A percentile compares a stretch with the other conserved stretches of the same genome.
These are phyloP conservation scores for Drosera spatulata DNA, from an alignment of 179 eudicot genomes.

Conservation along the genomic window DNA sequence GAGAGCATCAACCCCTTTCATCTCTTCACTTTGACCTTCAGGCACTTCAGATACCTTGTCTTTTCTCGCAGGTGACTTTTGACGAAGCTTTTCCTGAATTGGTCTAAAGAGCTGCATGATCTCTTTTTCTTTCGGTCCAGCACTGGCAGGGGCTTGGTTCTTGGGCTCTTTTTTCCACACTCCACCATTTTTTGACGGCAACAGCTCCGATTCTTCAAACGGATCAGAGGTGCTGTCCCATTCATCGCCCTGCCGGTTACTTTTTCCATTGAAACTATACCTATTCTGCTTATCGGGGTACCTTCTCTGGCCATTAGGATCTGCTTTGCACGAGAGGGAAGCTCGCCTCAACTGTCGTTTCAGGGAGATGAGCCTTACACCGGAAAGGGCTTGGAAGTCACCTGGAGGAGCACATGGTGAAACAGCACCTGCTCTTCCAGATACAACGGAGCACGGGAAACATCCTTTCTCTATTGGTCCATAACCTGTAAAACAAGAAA, in stretches of 20 bases:
- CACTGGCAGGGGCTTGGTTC: constrained; percentile 50
- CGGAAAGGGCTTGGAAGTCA: constrained; percentile 17
- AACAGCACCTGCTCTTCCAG: constrained; percentile 32
- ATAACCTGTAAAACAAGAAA: constrained; percentile 32
- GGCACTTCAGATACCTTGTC: constrained; percentile 51
- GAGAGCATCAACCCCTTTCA: constrained; percentile 70
- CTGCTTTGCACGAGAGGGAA: constrained; percentile 50
- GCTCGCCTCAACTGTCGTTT: constrained; percentile 26
- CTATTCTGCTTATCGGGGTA: constrained; percentile 70
- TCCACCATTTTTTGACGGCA: constrained; percentile 66
- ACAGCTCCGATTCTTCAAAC: constrained; percentile 57
- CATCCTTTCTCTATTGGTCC: constrained; percentile 48
- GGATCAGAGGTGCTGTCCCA: constrained; percentile 42
- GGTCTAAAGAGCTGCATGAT: constrained; percentile 71
- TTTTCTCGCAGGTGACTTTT: constrained; percentile 56
- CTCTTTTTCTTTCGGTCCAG: constrained; percentile 76
- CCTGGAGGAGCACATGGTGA: constrained; percentile 24
- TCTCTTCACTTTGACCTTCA: constrained; percentile 54
- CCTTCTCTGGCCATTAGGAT: constrained; percentile 47
- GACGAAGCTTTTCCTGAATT: constrained; percentile 79
- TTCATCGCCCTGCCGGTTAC: constrained; percentile 58
- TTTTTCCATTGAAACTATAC: constrained; percentile 39
- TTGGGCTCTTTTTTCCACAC: constrained; percentile 27
- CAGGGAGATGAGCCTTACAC: constrained; percentile 18
- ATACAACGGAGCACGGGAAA: constrained; percentile 46